A percentile compares a stretch with the other conserved stretches of the same genome.
phyloP scores from a whole-genome alignment of 2,329 filamentous ascomycete species.

The Podosphaera aphanis region DNA sequence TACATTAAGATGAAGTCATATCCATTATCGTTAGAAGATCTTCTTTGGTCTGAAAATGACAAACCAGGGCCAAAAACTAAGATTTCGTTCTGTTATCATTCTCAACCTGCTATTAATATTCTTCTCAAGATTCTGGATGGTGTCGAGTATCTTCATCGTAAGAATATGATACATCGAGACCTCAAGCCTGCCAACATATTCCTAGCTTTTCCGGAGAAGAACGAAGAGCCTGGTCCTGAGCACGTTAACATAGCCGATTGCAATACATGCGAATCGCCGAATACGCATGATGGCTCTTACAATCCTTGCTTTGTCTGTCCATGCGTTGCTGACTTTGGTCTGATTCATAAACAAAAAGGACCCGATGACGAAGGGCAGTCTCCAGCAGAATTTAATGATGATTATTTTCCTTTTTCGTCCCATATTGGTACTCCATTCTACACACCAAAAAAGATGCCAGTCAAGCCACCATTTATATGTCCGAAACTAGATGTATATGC shows the following conservation, averaged over 20 bases:
- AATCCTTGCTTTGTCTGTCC: conserved; percentile 23
- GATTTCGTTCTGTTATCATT: conserved; percentile 34
- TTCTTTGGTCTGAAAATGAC: conserved; percentile 21
- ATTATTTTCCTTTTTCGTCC: conserved; percentile 1
- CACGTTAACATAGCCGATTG: conserved; percentile 21
- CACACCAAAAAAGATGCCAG: conserved; percentile 18
- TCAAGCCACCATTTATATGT: conserved; percentile 14
- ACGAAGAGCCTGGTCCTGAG: conserved; percentile 17
- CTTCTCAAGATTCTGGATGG: conserved; percentile 37
- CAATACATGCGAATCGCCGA: background rate
- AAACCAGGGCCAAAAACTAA: conserved; percentile 9
- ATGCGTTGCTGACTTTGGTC: conserved; percentile 44
- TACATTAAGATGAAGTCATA: conserved; percentile 22
- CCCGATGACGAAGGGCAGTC: background rate
- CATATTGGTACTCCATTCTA: conserved; percentile 29
- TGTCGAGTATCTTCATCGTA: conserved; percentile 37
- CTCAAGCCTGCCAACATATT: conserved; percentile 48
- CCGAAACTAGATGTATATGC: conserved; percentile 37
- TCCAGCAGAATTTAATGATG: conserved; percentile 6
- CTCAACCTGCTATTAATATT: conserved; percentile 29
- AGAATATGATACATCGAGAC: conserved; percentile 40
- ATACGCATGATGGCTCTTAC: too few species aligned
- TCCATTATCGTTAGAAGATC: conserved; percentile 35
- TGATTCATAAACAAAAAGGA: conserved; percentile 15
- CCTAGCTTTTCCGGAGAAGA: conserved; percentile 23